Base-by-base conservation (phyloP, 768 basidiomycete species). In the Sporobolomyces pararoseus region DNA sequence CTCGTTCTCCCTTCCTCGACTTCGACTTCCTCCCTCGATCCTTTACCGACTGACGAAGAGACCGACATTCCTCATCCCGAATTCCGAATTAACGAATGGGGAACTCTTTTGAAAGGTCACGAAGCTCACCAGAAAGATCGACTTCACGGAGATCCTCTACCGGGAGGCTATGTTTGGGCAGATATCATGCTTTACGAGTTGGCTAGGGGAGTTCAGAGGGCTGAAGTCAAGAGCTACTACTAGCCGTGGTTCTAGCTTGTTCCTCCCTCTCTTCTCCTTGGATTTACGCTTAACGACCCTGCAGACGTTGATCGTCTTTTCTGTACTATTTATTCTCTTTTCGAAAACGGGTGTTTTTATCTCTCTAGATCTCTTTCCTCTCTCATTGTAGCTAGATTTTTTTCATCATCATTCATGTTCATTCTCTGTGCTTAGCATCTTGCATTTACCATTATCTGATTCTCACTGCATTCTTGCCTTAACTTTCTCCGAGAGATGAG, bases 131-230 rank as follows among this genome's bases (percentile, higher is more conserved):
- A 75, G 51, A 57, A 44, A 27, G 75, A 77, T 51, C 53, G 75
- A 7, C 61, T 77, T 17, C 76, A 77, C 50, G 76, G 75, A 31
- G 71, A 71, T 37, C 76, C 75, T 14, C 59, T 70, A 0, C 57
- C 70, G 1, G 75, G 73, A 16, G 73, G 67, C 29, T 57, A 68
- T 25, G 4, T 75, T 29, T 76, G 73, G 71, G 60, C n/a, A 12
- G 75, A 77, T 54, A 53, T 72, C n/a, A 73, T 76, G 59, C 65
- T 77, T 2, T 73, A 70, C 58, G 71, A 77, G 51, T 23, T 77
- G 25, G 62, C 25, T 31, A 29, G 46, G 50, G 59, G 59, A 27
- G 59, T 61, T 16, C 59, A 61, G 23, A 4, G 37, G 14, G 35
- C 55, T 3, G 39, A 23, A 34, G 16, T 32, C 14, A 35, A 7